Conservation (phyloP, 306 rosid species). For the peach (Prunus persica) region DNA sequence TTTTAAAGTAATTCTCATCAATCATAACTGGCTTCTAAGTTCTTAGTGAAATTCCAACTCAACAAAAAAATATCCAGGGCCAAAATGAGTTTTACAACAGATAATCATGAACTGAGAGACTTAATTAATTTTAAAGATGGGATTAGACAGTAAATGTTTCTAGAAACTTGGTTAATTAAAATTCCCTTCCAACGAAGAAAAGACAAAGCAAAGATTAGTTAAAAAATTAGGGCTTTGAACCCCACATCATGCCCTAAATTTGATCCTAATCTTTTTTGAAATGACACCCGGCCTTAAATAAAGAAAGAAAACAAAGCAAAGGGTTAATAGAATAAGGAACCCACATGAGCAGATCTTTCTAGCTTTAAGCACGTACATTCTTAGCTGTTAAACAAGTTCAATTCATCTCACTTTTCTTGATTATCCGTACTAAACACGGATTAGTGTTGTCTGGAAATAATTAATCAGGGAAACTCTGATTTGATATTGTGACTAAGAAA, state of each 20-base stretch:
- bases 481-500: slow-evolving; percentile 15
- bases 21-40: slow-evolving; percentile 22
- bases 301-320: slow-evolving; percentile 9
- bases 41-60: slow-evolving; percentile 56
- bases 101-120: slow-evolving; percentile 4
- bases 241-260: slow-evolving; percentile 43
- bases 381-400: slow-evolving; percentile 51
- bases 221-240: slow-evolving; percentile 25
- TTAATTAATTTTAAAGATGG: neutral
- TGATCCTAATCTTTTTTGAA: slow-evolving; percentile 58
- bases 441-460: slow-evolving; percentile 18
- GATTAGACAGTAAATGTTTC: slow-evolving; percentile 32
- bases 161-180: slow-evolving; percentile 39
- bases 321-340: slow-evolving; percentile 13
- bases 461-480: slow-evolving; percentile 16
- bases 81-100: slow-evolving; percentile 13
- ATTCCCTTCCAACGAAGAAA: slow-evolving; percentile 26
- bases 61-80: slow-evolving; percentile 30
- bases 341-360: slow-evolving; percentile 27
- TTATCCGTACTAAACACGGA: slow-evolving; percentile 50
- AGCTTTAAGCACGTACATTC: slow-evolving; percentile 33
- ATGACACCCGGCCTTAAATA: slow-evolving; percentile 31
- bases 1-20: slow-evolving; percentile 9
- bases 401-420: slow-evolving; percentile 19
- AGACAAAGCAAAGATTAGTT: slow-evolving; percentile 23